Percentiles rank a stretch among this genome's conserved stretches.
phyloP scores from a whole-genome alignment of 805 yeast species.

The Zygosaccharomyces bisporus region DNA sequence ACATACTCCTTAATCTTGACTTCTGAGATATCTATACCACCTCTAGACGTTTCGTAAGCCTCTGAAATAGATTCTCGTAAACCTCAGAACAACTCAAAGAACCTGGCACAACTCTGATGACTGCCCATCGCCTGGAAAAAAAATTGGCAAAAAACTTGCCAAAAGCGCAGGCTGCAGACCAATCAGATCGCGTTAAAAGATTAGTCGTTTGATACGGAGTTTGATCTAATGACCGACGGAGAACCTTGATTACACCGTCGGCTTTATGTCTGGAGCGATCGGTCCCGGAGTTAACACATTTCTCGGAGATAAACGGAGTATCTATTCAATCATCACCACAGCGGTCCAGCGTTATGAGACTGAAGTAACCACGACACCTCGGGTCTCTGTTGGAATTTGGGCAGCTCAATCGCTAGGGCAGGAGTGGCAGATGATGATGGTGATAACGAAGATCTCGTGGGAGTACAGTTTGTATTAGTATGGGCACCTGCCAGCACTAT shows the following conservation, averaged over 20 bases:
- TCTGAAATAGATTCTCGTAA: background rate
- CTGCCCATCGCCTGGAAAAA: slow-evolving; percentile 13
- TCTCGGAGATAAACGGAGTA: no score
- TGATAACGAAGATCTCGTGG: background rate
- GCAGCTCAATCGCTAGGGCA: background rate
- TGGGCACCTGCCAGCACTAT: slow-evolving; percentile 6
- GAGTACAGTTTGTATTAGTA: background rate
- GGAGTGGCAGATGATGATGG: background rate
- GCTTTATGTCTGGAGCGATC: background rate
- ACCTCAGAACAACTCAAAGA: background rate
- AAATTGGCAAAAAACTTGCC: slow-evolving; percentile 4
- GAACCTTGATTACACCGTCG: background rate
- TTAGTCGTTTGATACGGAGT: background rate
- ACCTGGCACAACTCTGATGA: slow-evolving; percentile 1
- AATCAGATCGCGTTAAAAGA: slow-evolving; percentile 16
- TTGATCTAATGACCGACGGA: background rate
- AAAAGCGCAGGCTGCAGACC: slow-evolving; percentile 7
- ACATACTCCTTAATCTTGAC: slow-evolving; percentile 9
- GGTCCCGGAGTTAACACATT: no score
- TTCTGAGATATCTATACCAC: background rate
- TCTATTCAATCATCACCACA: slow-evolving; percentile 17
- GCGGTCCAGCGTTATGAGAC: slow-evolving; percentile 8
- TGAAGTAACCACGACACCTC: slow-evolving; percentile 5
- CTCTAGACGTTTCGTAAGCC: background rate
- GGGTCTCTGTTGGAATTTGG: slow-evolving; percentile 13